Conservation (phyloP, 371 early-diverging fungal species). For the Syncephalis plumigaleata region DNA sequence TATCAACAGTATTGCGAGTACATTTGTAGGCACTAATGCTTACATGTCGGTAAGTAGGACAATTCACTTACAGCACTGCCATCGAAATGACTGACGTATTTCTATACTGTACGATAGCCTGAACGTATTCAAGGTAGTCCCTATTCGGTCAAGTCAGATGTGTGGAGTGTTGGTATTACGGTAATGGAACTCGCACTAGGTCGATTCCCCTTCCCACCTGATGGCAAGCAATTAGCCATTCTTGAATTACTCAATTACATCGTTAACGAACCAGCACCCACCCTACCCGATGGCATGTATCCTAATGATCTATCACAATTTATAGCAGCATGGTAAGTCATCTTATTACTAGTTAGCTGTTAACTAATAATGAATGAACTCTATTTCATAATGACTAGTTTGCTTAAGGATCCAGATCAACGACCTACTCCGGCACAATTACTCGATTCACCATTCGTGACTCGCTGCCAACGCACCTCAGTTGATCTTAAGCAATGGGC, state of each 20-base stretch:
- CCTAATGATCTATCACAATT: conserved; percentile 60
- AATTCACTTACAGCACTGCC: background rate
- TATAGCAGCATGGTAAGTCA: conserved; percentile 53
- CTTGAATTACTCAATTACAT: conserved; percentile 89
- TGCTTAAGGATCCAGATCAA: conserved; percentile 52
- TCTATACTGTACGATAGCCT: conserved; percentile 31
- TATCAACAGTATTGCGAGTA: conserved; percentile 73
- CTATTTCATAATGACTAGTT: conserved; percentile 16
- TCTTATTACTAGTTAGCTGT: too few relatives aligned
- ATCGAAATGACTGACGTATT: background rate
- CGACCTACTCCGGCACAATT: conserved; percentile 60
- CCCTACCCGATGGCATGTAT: conserved; percentile 48
- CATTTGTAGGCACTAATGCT: conserved; percentile 80
- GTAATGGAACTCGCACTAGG: conserved; percentile 84
- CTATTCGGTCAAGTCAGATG: conserved; percentile 85
- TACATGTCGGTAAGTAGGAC: conserved; percentile 76
- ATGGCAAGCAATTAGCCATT: conserved; percentile 54
- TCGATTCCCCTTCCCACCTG: conserved; percentile 77
- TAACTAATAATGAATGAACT: background rate
- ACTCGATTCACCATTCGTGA: conserved; percentile 26
- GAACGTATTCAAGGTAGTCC: conserved; percentile 87
- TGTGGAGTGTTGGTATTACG: conserved; percentile 89
- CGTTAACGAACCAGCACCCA: conserved; percentile 76
- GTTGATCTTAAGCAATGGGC: conserved; percentile 3
- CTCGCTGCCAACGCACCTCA: conserved; percentile 7